These are phyloP conservation scores for Populus nigra DNA, from an alignment of 345 rosid genomes.

Conservation along the genomic window DNA sequence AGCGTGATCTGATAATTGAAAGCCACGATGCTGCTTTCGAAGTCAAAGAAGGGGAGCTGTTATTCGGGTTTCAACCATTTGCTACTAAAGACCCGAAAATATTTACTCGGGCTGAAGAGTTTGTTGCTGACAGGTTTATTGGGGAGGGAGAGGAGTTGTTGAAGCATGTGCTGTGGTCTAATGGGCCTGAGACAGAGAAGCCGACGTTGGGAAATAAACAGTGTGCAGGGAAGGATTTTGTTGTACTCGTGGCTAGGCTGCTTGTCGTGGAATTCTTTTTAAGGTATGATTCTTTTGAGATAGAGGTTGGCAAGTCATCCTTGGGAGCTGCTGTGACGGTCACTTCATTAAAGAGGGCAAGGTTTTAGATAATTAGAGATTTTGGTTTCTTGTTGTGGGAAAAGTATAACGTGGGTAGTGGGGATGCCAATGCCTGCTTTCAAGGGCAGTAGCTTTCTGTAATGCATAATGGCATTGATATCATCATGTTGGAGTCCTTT, in stretches of 20 bases:
- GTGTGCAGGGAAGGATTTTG: conserved; percentile 88
- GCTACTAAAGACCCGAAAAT: conserved; percentile 82
- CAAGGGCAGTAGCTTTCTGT: no score
- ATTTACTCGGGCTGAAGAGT: conserved; percentile 66
- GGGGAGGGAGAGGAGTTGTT: conserved; percentile 73
- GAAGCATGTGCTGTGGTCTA: conserved; percentile 83
- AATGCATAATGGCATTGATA: not conserved
- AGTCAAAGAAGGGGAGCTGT: conserved; percentile 75
- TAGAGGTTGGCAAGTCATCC: conserved; percentile 50
- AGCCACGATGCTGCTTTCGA: conserved; percentile 73
- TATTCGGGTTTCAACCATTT: conserved; percentile 80
- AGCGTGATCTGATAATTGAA: conserved; percentile 61
- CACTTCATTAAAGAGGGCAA: conserved; percentile 60
- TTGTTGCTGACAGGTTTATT: conserved; percentile 68
- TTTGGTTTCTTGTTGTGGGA: conserved; percentile 4
- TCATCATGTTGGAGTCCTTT: not conserved
- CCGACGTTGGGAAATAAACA: conserved; percentile 70
- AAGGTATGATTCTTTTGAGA: conserved; percentile 77
- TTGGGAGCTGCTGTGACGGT: conserved; percentile 54
- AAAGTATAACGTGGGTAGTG: not conserved
- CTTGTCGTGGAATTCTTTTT: conserved; percentile 71
- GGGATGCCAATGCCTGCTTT: not conserved
- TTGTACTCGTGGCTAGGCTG: conserved; percentile 64
- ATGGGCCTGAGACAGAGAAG: conserved; percentile 71
- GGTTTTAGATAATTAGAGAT: conserved; percentile 28